Evolutionary conservation across 805 yeast genomes (phyloP), one percentile per base, ranked within the genome.

Genomic region (Metschnikowia shivogae): DNA sequence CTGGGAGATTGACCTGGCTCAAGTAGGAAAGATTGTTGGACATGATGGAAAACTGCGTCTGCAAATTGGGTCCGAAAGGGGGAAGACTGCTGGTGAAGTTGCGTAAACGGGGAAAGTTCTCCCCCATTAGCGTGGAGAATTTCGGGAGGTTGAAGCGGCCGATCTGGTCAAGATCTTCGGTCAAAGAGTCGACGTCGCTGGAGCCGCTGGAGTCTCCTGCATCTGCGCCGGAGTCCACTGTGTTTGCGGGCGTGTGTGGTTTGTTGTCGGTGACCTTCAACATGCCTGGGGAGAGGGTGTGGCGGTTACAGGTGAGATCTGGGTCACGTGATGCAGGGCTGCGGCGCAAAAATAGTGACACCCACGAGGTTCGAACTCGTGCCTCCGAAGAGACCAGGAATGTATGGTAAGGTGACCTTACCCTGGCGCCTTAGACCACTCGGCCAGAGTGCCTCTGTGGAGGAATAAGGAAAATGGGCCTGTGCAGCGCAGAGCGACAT

Each of bases 151-250:
- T 71, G 44, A 69, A 58, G 27, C 67, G 56, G 0, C 86, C 86
- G 13, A 81, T 74, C 48, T 69, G 75, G 43, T 80, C 80, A 40
- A 80, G 59, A 8, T 77, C 78, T 19, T 63, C 66, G 0, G 77
- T 67, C 29, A 78, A 51, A 0, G 76, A 72, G 53, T 50, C 57
- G 39, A 44, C 31, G 10, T 51, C 57, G 35, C 55, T 53, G 39
- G 45, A 48, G 38, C 49, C 45, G 31, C 39, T 36, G 11, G 55
- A 42, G 7, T 34, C 45, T 19, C 34, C 34, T 6, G 37, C 49
- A 13, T 37, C 40, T 30, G 27, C 7, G 10, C 13, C 40, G 27
- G 40, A 30, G 3, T n/a, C n/a, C 27, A 19, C 24, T 5, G 26
- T 19, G 5, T 11, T 19, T n/a, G 17, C 31, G 6, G 13, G 14